Conservation (phyloP, 2,329 filamentous ascomycete species). For the Akanthomyces uredinophilus region DNA sequence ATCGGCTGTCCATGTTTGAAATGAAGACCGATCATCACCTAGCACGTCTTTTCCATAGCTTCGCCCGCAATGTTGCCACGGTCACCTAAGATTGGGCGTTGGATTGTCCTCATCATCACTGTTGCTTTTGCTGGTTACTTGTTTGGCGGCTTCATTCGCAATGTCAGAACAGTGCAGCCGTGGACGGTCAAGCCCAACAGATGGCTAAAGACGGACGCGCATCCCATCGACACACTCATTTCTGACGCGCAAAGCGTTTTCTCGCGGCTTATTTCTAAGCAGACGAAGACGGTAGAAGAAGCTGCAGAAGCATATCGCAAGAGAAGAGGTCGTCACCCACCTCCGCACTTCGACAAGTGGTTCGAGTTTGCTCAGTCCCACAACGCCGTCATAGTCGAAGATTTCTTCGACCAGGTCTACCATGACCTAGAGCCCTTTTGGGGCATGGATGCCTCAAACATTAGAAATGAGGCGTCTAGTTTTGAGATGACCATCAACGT, state of each 20-base stretch:
- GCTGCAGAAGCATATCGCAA: constrained; percentile 54
- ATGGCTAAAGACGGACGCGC: constrained; percentile 18
- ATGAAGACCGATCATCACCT: no score
- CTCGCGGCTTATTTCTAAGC: constrained; percentile 34
- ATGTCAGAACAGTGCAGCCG: no score
- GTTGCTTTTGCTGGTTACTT: no score
- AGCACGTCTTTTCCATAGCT: no score
- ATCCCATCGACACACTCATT: constrained; percentile 51
- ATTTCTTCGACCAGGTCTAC: constrained; percentile 61
- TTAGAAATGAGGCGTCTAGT: constrained; percentile 47
- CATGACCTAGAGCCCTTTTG: constrained; percentile 56
- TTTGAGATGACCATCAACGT: constrained; percentile 60
- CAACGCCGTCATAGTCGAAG: constrained; percentile 53
- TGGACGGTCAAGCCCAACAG: no score
- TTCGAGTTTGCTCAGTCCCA: constrained; percentile 48
- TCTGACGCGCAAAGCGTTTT: constrained; percentile 37
- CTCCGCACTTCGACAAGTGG: constrained; percentile 58
- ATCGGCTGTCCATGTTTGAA: no score
- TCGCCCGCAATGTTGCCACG: no score
- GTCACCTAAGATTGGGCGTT: no score
- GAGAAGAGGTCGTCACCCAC: constrained; percentile 56
- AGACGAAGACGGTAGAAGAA: constrained; percentile 46
- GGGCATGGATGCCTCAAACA: constrained; percentile 42
- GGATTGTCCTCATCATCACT: no score
- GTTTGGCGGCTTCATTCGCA: no score